Base-by-base conservation (phyloP, 1,284 basidiomycete genomes). In the Austropuccinia psidii region DNA sequence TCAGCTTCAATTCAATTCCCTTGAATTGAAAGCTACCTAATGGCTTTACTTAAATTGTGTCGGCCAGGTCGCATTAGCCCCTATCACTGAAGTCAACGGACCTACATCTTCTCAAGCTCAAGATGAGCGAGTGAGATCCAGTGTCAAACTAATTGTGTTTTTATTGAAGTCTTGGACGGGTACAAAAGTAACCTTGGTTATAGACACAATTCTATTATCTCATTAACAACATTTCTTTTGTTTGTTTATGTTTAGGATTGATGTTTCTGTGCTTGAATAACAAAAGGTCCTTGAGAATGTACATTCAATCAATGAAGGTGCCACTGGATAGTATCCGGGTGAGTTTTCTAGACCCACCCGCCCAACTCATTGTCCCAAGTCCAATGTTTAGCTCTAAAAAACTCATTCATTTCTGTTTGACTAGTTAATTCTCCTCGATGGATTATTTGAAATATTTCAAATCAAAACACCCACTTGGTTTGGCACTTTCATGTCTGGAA, bases 91-190 rank as follows among this genome's bases (percentile, higher is more conserved):
- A 80, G 89, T 90, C 0, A 93, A 93, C 77, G 91, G 90, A 6
- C 90, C 90, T 78, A 88, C 89, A 3, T 79, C 86, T 27, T 87
- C 88, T 43, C 87, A 93, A 78, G 85, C 58, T 19, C 69, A 72
- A 86, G 6, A 90, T 92, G 52, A 61, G 75, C 85, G 87, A 57
- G 88, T 98, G 82, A 85, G 87, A 77, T 85, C 87, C 24, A 90
- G 88, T 76, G 85, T 89, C 3, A 88, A 86, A 77, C 87, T 95
- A 60, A 88, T 96, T 49, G 87, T 89, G 49, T 85, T 89, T 43
- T 89, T 97, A 84, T 81, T 99, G 60, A 86, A 90, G 57, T 93
- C 90, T 11, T 99, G 95, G 94, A 89, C 90, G 76, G 95, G 94
- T 93, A 78, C 70, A 88, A 1, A 4, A 24, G 11, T 8, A 15